Percentiles rank a stretch among this genome's conserved stretches.
Conservation (phyloP, 805 yeast genomes). For the Wickerhamiella kurtzmanii region DNA sequence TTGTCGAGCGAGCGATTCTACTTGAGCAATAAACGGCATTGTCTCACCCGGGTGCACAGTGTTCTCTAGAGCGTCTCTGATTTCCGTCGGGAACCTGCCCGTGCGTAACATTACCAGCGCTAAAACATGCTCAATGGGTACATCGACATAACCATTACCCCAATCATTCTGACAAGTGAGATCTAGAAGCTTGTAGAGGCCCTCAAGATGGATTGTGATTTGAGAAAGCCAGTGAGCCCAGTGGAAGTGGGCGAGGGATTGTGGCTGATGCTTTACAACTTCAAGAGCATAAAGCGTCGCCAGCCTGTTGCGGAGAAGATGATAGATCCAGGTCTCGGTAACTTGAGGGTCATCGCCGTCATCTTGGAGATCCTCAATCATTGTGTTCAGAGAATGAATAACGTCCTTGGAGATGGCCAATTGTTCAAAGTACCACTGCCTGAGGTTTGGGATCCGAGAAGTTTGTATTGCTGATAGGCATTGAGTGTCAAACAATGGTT, state of each 20-base stretch:
- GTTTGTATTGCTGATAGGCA: conserved; percentile 10
- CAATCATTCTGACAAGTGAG: conserved; percentile 11
- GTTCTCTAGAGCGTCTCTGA: not conserved
- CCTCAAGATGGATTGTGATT: conserved; percentile 12
- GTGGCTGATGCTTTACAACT: conserved; percentile 5
- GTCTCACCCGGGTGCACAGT: too few relatives aligned
- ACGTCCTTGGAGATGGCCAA: conserved; percentile 6
- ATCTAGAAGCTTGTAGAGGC: conserved; percentile 13
- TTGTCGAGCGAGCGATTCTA: not conserved
- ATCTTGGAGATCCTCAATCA: conserved; percentile 16
- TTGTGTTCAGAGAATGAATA: conserved; percentile 10
- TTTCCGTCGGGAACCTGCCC: conserved; percentile 7
- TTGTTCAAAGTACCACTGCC: conserved; percentile 13
- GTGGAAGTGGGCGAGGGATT: conserved; percentile 12
- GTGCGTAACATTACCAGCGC: conserved; percentile 12
- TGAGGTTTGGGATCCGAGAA: conserved; percentile 9
- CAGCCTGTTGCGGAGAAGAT: conserved; percentile 11
- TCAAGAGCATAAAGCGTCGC: conserved; percentile 9
- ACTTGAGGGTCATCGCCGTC: conserved; percentile 12
- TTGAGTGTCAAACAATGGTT: conserved; percentile 6
- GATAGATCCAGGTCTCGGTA: conserved; percentile 7
- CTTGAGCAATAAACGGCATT: not conserved
- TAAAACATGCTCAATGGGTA: conserved; percentile 13
- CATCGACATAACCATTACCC: conserved; percentile 13
- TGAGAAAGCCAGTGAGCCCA: conserved; percentile 17